Percentiles rank a stretch among this genome's conserved stretches.
Conservation (phyloP, 108 stramenopile genomes). For the Stephanodiscus triporus region DNA sequence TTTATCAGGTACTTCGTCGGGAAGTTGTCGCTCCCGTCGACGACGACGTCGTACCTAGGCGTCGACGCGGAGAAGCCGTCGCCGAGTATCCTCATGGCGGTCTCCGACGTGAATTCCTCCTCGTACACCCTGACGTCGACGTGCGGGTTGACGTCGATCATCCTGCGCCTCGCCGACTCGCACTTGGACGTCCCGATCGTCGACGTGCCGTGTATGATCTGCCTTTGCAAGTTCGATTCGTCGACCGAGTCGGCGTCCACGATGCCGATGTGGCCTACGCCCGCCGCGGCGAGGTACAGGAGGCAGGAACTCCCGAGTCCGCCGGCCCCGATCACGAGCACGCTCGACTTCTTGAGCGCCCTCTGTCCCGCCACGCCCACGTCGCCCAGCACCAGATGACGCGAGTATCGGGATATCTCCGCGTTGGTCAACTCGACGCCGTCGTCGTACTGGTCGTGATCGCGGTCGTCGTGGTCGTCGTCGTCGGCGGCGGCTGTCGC, state of each 20-base stretch:
- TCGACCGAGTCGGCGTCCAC: conserved; percentile 95
- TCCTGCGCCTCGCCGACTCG: conserved; percentile 70
- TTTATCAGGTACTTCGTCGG: conserved; percentile 95
- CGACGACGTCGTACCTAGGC: conserved; percentile 71
- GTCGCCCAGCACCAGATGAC: conserved; percentile 87
- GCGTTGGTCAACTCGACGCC: conserved; percentile 42
- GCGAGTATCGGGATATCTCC: conserved; percentile 89
- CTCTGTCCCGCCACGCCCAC: conserved; percentile 83
- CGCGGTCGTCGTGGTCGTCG: too few relatives aligned
- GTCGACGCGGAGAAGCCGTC: conserved; percentile 57
- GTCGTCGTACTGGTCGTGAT: too few relatives aligned
- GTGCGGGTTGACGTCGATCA: conserved; percentile 85
- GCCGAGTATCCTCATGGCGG: conserved; percentile 65
- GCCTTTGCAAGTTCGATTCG: conserved; percentile 93
- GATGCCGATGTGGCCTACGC: conserved; percentile 89
- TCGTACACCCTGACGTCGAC: conserved; percentile 71
- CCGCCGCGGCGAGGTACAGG: conserved; percentile 95
- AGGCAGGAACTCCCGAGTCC: conserved; percentile 92
- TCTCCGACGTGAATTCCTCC: conserved; percentile 81
- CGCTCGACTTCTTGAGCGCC: conserved; percentile 73
- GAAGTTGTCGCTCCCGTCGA: conserved; percentile 97
- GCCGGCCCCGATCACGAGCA: conserved; percentile 95
- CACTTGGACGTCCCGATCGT: conserved; percentile 86
- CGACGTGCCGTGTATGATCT: conserved; percentile 89
- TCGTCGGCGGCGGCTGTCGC: too few relatives aligned